phyloP scores from a whole-genome alignment of 805 yeast genomes.

The Starmerella potacharoeniae region DNA sequence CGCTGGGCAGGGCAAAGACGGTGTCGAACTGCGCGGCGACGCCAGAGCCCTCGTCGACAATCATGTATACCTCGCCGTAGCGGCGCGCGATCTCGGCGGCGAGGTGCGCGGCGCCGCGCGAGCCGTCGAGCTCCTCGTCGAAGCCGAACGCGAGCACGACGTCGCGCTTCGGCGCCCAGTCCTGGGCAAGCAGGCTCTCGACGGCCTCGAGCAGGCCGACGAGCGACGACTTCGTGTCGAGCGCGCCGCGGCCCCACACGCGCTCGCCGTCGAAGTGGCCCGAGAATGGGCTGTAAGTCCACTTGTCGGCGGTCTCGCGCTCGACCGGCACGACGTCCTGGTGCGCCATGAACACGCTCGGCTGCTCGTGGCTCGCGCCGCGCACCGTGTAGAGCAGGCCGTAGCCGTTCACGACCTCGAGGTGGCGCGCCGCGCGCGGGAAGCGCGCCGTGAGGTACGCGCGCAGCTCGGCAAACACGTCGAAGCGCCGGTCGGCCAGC shows the following conservation, averaged over 20 bases:
- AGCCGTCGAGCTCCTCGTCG: conserved; percentile 68
- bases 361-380: conserved; percentile 45
- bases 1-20: conserved; percentile 42
- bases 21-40: conserved; percentile 34
- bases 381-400: conserved; percentile 55
- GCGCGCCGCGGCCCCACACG: conserved; percentile 68
- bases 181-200: conserved; percentile 43
- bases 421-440: conserved; percentile 40
- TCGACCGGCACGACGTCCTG: conserved; percentile 76
- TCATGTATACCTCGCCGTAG: conserved; percentile 53
- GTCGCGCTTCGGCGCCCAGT: conserved; percentile 51
- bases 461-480: conserved; percentile 40
- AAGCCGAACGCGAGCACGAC: conserved; percentile 58
- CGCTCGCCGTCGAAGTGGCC: conserved; percentile 56
- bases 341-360: conserved; percentile 62
- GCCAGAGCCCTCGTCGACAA: conserved; percentile 64
- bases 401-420: conserved; percentile 46
- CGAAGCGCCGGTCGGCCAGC: conserved; percentile 42
- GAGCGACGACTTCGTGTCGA: conserved; percentile 63
- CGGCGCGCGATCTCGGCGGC: conserved; percentile 37
- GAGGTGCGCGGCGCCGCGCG: conserved; percentile 47
- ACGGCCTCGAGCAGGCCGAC: conserved; percentile 55
- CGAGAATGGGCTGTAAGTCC: conserved; percentile 58
- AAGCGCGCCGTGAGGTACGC: conserved; percentile 42
- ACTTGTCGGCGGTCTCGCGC: conserved; percentile 39